These are phyloP conservation scores for Prunus padus DNA, from an alignment of 306 rosid genomes.

Conservation along the genomic window DNA sequence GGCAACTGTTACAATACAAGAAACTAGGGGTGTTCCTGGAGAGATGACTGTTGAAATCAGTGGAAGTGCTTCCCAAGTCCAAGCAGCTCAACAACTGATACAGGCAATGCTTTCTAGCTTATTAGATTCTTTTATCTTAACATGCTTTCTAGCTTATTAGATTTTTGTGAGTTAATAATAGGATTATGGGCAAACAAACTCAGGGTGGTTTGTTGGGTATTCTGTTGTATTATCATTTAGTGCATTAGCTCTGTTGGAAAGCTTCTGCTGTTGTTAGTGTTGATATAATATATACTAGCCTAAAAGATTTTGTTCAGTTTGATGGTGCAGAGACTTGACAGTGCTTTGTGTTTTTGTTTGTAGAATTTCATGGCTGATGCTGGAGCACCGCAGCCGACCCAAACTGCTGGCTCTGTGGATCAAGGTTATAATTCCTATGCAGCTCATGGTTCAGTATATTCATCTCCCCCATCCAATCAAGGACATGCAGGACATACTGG, in stretches of 20 bases:
- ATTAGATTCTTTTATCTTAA: background rate
- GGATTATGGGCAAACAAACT: background rate
- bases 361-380: slow-evolving; percentile 99
- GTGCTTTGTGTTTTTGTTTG: slow-evolving; percentile 13
- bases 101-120: slow-evolving; percentile 51
- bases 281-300: background rate
- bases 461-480: slow-evolving; percentile 77
- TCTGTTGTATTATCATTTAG: background rate
- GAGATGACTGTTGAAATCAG: slow-evolving; percentile 99
- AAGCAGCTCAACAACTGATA: slow-evolving; percentile 92
- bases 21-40: slow-evolving; percentile 95
- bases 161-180: background rate
- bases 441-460: slow-evolving; percentile 69
- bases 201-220: background rate
- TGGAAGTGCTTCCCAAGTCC: slow-evolving; percentile 93
- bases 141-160: background rate
- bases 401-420: slow-evolving; percentile 52
- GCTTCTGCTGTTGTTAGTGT: background rate
- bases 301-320: background rate
- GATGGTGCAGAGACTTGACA: background rate
- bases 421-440: slow-evolving; percentile 79
- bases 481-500: slow-evolving; percentile 54
- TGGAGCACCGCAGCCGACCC: slow-evolving; percentile 57
- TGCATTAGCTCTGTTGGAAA: background rate
- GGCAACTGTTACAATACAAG: slow-evolving; percentile 93